These are phyloP conservation scores for Tricholoma flavovirens DNA, from an alignment of 768 basidiomycete species.

Conservation along the genomic window DNA sequence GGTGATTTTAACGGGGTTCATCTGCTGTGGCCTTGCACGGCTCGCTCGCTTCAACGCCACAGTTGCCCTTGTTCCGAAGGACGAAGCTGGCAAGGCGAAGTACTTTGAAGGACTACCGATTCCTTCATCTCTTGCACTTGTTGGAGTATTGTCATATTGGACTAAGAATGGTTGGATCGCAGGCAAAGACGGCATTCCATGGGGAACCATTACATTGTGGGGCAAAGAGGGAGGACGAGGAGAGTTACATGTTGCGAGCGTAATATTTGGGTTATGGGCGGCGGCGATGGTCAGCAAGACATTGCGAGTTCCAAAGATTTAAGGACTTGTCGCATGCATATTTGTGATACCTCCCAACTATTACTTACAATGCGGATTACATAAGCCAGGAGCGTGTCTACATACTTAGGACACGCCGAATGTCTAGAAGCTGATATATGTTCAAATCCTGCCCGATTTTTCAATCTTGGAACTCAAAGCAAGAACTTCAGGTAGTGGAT, in stretches of 20 bases:
- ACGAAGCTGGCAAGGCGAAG: slow-evolving; percentile 76
- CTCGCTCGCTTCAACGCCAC: slow-evolving; percentile 99
- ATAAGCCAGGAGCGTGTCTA: background rate
- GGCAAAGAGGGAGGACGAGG: slow-evolving; percentile 66
- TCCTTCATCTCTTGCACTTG: slow-evolving; percentile 80
- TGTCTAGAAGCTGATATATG: too few species aligned
- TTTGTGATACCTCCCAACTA: slow-evolving; percentile 12
- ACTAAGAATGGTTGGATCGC: slow-evolving; percentile 80
- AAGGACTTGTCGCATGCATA: slow-evolving; percentile 7
- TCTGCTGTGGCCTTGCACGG: slow-evolving; percentile 93
- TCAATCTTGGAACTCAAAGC: too few species aligned
- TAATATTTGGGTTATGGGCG: slow-evolving; percentile 84
- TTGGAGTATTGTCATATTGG: slow-evolving; percentile 77
- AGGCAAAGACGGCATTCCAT: slow-evolving; percentile 68
- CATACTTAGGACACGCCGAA: too few species aligned
- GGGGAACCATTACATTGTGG: slow-evolving; percentile 71
- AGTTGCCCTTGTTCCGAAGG: slow-evolving; percentile 89
- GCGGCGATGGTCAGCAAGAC: slow-evolving; percentile 99
- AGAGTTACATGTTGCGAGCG: slow-evolving; percentile 76
- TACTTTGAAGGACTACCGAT: slow-evolving; percentile 99
- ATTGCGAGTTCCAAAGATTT: slow-evolving; percentile 72
- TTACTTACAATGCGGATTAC: background rate
- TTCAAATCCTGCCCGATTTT: too few species aligned
- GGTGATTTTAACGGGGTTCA: slow-evolving; percentile 79
- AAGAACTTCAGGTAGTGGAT: too few species aligned